phyloP scores from a whole-genome alignment of 2,329 filamentous ascomycete genomes.

The Albifimbria verrucaria region DNA sequence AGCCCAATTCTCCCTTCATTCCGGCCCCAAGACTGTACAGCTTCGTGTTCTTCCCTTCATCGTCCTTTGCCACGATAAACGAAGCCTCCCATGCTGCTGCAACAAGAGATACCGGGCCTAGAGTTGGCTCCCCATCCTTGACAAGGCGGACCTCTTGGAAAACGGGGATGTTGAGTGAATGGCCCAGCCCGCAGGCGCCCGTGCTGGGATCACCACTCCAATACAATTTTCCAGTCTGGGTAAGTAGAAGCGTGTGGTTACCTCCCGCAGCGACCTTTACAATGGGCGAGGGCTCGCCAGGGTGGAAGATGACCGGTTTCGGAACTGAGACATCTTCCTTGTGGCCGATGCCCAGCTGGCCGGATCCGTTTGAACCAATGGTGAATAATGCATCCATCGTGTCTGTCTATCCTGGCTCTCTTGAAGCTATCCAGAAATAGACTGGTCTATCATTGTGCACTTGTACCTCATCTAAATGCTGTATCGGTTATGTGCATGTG shows the following conservation, averaged over 20 bases:
- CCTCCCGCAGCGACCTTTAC: conserved; percentile 61
- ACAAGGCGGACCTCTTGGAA: conserved; percentile 38
- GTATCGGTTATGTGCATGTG: background rate
- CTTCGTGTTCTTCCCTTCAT: conserved; percentile 36
- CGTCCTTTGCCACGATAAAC: conserved; percentile 53
- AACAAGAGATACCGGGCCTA: conserved; percentile 37
- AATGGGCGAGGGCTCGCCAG: conserved; percentile 33
- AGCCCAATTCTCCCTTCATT: conserved; percentile 68
- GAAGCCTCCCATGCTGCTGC: conserved; percentile 80
- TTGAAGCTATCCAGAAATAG: no score
- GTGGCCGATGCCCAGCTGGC: conserved; percentile 70
- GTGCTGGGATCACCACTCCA: conserved; percentile 59
- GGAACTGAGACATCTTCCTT: conserved; percentile 67
- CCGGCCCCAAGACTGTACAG: conserved; percentile 66
- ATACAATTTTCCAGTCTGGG: conserved; percentile 56
- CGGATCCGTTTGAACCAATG: conserved; percentile 74
- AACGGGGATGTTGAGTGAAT: conserved; percentile 25
- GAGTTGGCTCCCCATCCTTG: conserved; percentile 19
- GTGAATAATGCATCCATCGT: conserved; percentile 57
- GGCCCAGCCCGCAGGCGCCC: conserved; percentile 51
- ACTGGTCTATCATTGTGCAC: no score
- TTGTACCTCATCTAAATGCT: no score
- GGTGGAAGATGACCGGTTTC: conserved; percentile 56
- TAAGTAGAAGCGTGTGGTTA: conserved; percentile 79
- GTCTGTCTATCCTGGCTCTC: no score